These are phyloP conservation scores for Gossypium gossypioides DNA, from an alignment of 441 rosid species.

Conservation along the genomic window DNA sequence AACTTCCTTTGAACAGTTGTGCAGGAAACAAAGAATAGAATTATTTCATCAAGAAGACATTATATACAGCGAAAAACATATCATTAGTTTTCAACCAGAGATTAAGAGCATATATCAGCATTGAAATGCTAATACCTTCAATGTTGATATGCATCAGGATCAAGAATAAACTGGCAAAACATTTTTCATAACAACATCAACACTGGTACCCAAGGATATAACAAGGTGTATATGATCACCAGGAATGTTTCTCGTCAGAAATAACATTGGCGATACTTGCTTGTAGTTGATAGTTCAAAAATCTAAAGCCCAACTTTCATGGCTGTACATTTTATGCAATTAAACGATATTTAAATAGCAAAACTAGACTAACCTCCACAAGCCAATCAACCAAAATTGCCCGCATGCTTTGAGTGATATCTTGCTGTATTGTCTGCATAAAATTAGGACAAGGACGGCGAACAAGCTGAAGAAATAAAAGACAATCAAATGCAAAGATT, in stretches of 20 bases:
- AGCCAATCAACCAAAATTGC: slow-evolving; percentile 69
- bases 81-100: background rate
- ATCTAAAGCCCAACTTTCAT: background rate
- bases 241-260: background rate
- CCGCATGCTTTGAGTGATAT: slow-evolving; percentile 52
- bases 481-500: slow-evolving; percentile 13
- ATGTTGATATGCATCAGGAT: background rate
- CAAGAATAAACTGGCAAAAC: background rate
- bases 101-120: background rate
- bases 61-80: background rate
- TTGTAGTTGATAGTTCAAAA: background rate
- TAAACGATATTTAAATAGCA: background rate
- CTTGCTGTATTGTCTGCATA: slow-evolving; percentile 50
- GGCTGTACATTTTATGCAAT: background rate
- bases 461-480: slow-evolving; percentile 31
- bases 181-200: background rate
- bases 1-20: background rate
- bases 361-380: slow-evolving; percentile 46
- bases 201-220: background rate
- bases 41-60: background rate
- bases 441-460: slow-evolving; percentile 40
- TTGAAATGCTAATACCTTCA: background rate
- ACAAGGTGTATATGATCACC: background rate
- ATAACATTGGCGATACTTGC: background rate
- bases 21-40: background rate